Evolutionary conservation across 2,329 filamentous ascomycete genomes (phyloP), one percentile per base, ranked within the genome.

Genomic region (Sporothrix pallida): DNA sequence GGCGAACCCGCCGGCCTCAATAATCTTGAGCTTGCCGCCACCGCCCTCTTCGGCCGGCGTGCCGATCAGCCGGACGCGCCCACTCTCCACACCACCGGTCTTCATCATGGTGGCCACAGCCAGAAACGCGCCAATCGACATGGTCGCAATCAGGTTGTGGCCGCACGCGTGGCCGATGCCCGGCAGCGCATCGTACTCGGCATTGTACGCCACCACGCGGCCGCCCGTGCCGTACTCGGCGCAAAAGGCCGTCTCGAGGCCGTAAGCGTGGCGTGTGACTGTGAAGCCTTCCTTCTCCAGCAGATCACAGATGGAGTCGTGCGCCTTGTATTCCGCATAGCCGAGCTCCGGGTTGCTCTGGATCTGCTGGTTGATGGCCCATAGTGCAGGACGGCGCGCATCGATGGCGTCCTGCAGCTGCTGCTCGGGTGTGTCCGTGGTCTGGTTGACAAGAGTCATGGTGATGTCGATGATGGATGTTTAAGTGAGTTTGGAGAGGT

Each of bases 161-260:
- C 82, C 82, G 72, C 82, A 84, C n/a, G 81, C 80, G 76, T 84
- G 82, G 7, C 82, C 83, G 37, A 83, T 81, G 13, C 78, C 79
- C 1, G 79, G 80, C 1, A 84, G 78, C 6, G 75, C 76, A 56
- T 77, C 76, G 65, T 77, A 77, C 71, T 77, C 76, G 62, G 75
- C 75, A 46, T 76, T 76, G 79, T 77, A 58, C 73, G 76, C n/a
- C 62, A 74, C 31, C 15, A 77, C 56, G 10, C 71, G 65, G 63
- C 74, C 46, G 54, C 72, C 71, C 74, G 76, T 42, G 3, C 74
- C 75, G 68, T 63, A 75, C 23, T 73, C 70, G 58, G 73, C 85
- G 74, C 84, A 83, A 73, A 89, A 88, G 0, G 85, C 82, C 0
- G 87, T 89, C 17, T 83, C 80, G 0, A 89, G 75, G 0, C 84